These are phyloP conservation scores for Botryotinia convoluta DNA, from an alignment of 2,329 filamentous ascomycete species.

Conservation along the genomic window DNA sequence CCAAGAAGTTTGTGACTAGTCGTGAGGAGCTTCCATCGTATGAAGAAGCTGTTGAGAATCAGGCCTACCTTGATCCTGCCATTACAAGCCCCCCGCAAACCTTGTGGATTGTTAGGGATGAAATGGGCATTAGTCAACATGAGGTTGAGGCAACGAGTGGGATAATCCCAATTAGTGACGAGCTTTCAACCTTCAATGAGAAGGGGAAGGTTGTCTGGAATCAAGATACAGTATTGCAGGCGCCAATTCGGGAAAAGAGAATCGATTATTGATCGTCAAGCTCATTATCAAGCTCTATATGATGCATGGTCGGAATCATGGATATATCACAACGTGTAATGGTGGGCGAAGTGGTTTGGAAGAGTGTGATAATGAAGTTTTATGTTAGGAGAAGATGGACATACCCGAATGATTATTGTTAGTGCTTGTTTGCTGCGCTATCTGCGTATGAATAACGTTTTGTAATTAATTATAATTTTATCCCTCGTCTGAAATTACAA, in stretches of 20 bases:
- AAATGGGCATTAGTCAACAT: conserved; percentile 69
- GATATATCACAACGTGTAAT: too few relatives aligned
- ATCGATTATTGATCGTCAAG: conserved; percentile 30
- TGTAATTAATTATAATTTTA: conserved; percentile 11
- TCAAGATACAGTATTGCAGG: conserved; percentile 37
- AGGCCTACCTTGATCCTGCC: conserved; percentile 72
- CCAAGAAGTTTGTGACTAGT: conserved; percentile 49
- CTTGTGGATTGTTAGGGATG: conserved; percentile 79
- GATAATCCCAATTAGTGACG: conserved; percentile 76
- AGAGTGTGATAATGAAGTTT: neutral
- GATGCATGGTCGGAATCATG: neutral
- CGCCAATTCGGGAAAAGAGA: conserved; percentile 34
- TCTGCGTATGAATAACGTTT: neutral
- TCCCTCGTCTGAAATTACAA: neutral
- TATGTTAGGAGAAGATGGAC: neutral
- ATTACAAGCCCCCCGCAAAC: conserved; percentile 60
- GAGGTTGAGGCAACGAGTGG: conserved; percentile 69
- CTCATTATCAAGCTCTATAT: neutral
- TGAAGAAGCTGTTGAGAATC: conserved; percentile 55
- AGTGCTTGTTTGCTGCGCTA: neutral
- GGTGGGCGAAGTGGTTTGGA: too few relatives aligned
- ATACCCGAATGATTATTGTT: neutral
- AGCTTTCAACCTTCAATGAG: conserved; percentile 66
- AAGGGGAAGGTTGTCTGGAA: conserved; percentile 64
- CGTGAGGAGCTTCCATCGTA: conserved; percentile 58